Base-by-base conservation (phyloP, 73 alveolate species). In the Urostyla sp. region DNA sequence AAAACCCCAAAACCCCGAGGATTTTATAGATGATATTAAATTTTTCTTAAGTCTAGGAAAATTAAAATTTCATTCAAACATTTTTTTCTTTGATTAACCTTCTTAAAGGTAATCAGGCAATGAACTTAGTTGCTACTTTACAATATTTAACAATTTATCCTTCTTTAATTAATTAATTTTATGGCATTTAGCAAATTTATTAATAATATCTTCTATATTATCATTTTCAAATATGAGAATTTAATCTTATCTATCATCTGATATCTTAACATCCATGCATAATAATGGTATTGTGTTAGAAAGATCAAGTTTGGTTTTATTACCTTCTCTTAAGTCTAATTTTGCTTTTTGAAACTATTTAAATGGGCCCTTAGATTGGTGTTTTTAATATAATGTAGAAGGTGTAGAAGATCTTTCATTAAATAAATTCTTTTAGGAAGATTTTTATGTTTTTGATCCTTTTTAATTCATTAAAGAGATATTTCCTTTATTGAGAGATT, bases 231-330 rank as follows among this genome's bases (percentile, higher is more conserved):
- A 63, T 5, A 63, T 37, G 18, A 63, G 24, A 5, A 63, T 21
- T 48, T 63, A 43, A 43, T 63, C 79, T 10, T 57, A 43, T 7
- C 27, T 63, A 0, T 63, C 79, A 24, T 1, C 34, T 7, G 79
- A 8, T 10, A 63, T 63, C 30, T 63, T 63, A 5, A 63, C 79
- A 43, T 63, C 79, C 26, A 63, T 13, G 43, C 79, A 63, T 5
- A 63, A 43, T 10, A 43, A 5, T 5, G 79, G 79, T 1, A 63
- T 46, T 40, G n/a, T 34, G 6, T 31, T 5, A 58, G 21, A 31
- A 35, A 20, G 5, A 58, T 6, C 10, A 16, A 20, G 16, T 34
- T 28, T 58, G 7, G 1, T 4, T 16, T 10, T 5, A n/a, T 3
- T 34, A 7, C 75, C 10, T 20, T n/a, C 48, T 21, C 31, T 6